Percentiles rank a stretch among this genome's conserved stretches.
Evolutionary conservation across 257 asterid genomes (phyloP).

Genomic region (Solanum medicagineum): DNA sequence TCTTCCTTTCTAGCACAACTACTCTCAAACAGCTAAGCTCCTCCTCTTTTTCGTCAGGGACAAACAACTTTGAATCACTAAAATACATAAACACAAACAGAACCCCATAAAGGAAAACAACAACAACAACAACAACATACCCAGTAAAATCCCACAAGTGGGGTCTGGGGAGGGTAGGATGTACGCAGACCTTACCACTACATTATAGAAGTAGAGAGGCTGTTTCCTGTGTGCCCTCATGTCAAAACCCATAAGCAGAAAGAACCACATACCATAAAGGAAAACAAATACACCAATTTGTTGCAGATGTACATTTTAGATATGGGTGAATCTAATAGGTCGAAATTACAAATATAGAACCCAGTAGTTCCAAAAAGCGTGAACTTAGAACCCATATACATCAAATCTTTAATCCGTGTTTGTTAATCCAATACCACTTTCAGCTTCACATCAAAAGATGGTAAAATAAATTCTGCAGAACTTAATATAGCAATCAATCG

Average conservation of each 20-base stretch:
- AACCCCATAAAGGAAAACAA: background rate
- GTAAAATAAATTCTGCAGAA: background rate
- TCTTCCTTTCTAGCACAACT: background rate
- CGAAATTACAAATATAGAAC: background rate
- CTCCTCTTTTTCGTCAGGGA: background rate
- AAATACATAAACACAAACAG: background rate
- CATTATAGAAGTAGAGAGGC: too few relatives aligned
- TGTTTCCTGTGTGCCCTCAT: too few relatives aligned
- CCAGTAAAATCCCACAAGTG: too few relatives aligned
- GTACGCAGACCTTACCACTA: too few relatives aligned
- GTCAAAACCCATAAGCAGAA: too few relatives aligned
- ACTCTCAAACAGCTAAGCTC: background rate
- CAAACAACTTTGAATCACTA: background rate
- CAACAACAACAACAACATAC: too few relatives aligned
- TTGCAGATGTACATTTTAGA: background rate
- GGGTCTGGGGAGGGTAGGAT: too few relatives aligned
- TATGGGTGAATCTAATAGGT: background rate
- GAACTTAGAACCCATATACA: background rate
- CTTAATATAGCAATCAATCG: background rate
- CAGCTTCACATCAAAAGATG: background rate
- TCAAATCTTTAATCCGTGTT: background rate
- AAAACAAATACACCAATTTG: background rate
- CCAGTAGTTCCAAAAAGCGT: background rate
- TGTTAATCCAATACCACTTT: background rate
- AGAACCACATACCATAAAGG: too few relatives aligned